These are phyloP conservation scores for Amaranthus palmeri DNA, from an alignment of 148 eudicot genomes.

Conservation along the genomic window DNA sequence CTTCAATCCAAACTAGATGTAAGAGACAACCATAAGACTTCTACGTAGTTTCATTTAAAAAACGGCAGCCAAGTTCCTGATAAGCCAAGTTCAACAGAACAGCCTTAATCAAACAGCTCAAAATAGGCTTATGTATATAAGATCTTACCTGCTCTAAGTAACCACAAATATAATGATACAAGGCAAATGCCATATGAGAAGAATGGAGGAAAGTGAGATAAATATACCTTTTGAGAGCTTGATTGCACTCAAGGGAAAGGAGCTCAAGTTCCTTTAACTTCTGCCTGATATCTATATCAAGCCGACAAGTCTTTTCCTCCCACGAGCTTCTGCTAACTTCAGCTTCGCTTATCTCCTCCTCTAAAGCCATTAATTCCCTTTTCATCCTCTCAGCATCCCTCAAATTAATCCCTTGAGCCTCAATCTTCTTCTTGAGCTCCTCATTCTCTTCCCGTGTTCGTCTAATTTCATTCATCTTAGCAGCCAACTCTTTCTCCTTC, in stretches of 20 bases:
- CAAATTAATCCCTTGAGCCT: constrained; percentile 65
- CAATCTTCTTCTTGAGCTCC: constrained; percentile 71
- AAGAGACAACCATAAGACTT: background rate
- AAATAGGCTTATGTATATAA: background rate
- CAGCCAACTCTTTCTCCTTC: constrained; percentile 60
- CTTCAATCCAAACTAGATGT: too few species aligned
- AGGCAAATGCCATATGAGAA: background rate
- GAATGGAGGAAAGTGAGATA: background rate
- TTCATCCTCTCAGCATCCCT: constrained; percentile 98
- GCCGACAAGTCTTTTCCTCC: constrained; percentile 92
- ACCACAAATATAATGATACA: background rate
- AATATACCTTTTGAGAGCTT: constrained; percentile 63
- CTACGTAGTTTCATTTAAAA: background rate
- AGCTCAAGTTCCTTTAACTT: constrained; percentile 72
- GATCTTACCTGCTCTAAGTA: background rate
- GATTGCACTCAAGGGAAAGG: constrained; percentile 65
- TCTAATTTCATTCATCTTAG: constrained; percentile 46
- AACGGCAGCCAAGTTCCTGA: too few species aligned
- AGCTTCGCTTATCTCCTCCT: constrained; percentile 73
- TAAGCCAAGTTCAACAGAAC: background rate
- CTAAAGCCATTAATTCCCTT: constrained; percentile 69
- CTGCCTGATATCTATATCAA: constrained; percentile 50
- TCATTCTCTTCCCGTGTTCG: constrained; percentile 63
- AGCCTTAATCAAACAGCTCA: background rate
- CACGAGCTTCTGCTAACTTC: constrained; percentile 58